Conservation (phyloP, 1,139 yeast species). For the Sugiyamaella sp. region DNA sequence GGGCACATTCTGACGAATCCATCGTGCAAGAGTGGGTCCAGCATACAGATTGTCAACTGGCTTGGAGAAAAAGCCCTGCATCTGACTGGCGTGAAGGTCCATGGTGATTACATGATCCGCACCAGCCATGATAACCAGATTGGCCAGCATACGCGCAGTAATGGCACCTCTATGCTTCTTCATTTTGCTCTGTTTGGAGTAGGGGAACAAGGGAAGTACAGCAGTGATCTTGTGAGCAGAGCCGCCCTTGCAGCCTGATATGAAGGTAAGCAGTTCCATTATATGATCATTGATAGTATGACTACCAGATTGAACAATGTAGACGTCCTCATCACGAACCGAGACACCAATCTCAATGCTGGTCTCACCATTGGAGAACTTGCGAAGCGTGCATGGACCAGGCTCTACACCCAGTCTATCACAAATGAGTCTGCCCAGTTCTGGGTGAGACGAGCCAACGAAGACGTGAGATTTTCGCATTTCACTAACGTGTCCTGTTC, state of each 20-base stretch:
- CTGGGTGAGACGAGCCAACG: constrained; percentile 96
- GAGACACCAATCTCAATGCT: constrained; percentile 94
- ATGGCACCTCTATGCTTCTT: constrained; percentile 98
- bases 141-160: constrained; percentile 98
- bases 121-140: constrained; percentile 94
- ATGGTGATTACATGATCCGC: constrained; percentile 98
- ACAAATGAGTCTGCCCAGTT: constrained; percentile 86
- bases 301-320: constrained; percentile 92
- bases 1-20: constrained; percentile 90
- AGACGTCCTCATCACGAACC: constrained; percentile 95
- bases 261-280: constrained; percentile 91
- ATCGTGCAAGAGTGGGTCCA: constrained; percentile 93
- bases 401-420: constrained; percentile 89
- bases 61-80: constrained; percentile 98
- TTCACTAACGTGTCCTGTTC: neutral
- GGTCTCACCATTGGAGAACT: constrained; percentile 96
- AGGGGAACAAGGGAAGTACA: constrained; percentile 96
- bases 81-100: constrained; percentile 98
- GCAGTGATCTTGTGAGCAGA: constrained; percentile 97
- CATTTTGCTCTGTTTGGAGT: constrained; percentile 97
- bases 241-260: constrained; percentile 96
- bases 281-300: constrained; percentile 90
- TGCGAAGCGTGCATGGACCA: constrained; percentile 89
- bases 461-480: constrained; percentile 98
- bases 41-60: constrained; percentile 97